Base-by-base conservation (phyloP, 192 early-diverging fungal genomes). In the Dimargaris cristalligena region DNA sequence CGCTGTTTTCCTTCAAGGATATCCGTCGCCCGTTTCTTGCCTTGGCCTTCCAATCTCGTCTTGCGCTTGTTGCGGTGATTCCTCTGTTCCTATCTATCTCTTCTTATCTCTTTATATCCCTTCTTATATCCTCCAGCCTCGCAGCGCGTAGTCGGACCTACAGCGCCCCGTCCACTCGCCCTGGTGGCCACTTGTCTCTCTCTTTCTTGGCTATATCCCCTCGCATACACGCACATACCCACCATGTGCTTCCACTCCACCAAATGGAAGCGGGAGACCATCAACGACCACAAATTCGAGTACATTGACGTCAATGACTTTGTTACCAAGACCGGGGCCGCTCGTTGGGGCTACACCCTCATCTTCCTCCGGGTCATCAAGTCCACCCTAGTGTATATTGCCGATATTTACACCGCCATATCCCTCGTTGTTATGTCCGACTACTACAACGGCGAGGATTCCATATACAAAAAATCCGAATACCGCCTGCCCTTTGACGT, bases 271-370 rank as follows among this genome's bases (percentile, higher is more conserved):
- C 72, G 85, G 54, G 84, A 87, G 64, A 70, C 79, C 52, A 79
- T 87, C 25, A 61, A 73, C 62, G 89, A 89, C 74, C 86, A 92
- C 74, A 89, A 88, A 67, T 92, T 92, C 65, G 88, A 89, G 72
- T 87, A 81, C 69, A 74, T 92, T 52, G 84, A 92, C 59, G 74
- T 88, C 34, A 79, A 88, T 13, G 84, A 88, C 59, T 89, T 86
- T 74, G 31, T 69, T 13, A 65, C 74, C 50, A 62, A 64, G 4
- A 71, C 63, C 13, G 74, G 67, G 50, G 59, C 63, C 61, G 54
- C 62, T 6, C 69, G 70, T 44, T 61, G 82, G 31, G 63, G 64
- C 26, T 86, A 87, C 59, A 62, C 71, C 31, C 48, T 74, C 13
- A 63, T 88, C 28, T 85, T 80, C 62, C 64, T 85, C 26, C 71